Base-by-base conservation (phyloP, 2,329 filamentous ascomycete genomes). In the Pezicula carpinea region DNA sequence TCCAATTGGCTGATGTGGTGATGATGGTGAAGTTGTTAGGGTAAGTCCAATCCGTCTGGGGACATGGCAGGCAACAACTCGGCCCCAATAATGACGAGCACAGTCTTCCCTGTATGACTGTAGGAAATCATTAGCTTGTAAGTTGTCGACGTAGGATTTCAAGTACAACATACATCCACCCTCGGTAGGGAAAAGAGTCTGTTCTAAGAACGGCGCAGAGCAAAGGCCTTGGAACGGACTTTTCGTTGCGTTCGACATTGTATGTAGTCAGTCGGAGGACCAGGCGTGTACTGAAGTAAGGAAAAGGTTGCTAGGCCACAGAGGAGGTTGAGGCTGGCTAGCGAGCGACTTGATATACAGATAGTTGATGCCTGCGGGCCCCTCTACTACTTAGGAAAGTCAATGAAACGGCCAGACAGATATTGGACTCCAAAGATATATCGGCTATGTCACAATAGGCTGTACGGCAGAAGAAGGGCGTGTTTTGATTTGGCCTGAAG, bases 51-150 rank as follows among this genome's bases (percentile, higher is more conserved):
- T 92, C 80, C 10, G 87, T 86, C 60, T 88, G 75, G 26, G 93
- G 93, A 66, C 93, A 99, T 51, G 93, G 93, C 48, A 99, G 68
- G 66, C 93, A 99, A 66, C 93, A 99, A 31, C 72, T 73, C 4
- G 82, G 57, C 31, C 73, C 72, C 10, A 69, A 66, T 5, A 70
- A 62, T 19, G 77, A 56, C 39, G 79, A 69, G 64, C 77, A 88
- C 54, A 83, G 75, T 49, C 85, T 76, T 48, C 77, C 78, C 36
- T 63, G 61, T 31, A 75, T 59, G 57, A 73, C 79, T 82, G 44
- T 3, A 10, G 26, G 13, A 48, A 26, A 50, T n/a, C 26, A 23
- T 47, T 56, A 59, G 56, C 56, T 49, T n/a, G n/a, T n/a, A n/a
- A n/a, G n/a, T n/a, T n/a, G n/a, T n/a, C n/a, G n/a, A n/a, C n/a